phyloP scores from a whole-genome alignment of 2,329 filamentous ascomycete species.

The Cladophialophora exuberans region DNA sequence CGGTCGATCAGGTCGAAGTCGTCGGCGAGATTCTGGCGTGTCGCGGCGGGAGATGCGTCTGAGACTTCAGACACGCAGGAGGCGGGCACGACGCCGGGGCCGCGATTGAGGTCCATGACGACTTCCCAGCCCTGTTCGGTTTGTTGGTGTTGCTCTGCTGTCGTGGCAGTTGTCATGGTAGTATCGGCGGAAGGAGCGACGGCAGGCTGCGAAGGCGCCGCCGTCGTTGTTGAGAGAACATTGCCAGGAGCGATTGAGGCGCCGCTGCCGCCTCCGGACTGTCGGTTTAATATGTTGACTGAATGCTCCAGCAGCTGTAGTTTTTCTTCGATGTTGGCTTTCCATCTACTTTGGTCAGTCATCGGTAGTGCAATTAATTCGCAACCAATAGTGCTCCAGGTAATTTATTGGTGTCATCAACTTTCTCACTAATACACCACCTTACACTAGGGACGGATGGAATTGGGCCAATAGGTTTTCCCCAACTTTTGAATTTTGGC shows the following conservation, averaged over 20 bases:
- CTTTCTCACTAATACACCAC: no score
- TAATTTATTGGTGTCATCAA: no score
- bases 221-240: constrained; percentile 24
- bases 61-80: constrained; percentile 59
- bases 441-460: no score
- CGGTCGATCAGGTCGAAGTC: constrained; percentile 54
- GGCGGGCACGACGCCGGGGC: constrained; percentile 50
- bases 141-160: constrained; percentile 27
- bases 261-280: not conserved
- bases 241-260: constrained; percentile 7
- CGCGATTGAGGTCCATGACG: constrained; percentile 43
- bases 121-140: constrained; percentile 40
- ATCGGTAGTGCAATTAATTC: not conserved
- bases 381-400: no score
- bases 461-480: no score
- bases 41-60: constrained; percentile 42
- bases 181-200: not conserved
- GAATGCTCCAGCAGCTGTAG: constrained; percentile 42
- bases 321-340: constrained; percentile 42
- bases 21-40: constrained; percentile 38
- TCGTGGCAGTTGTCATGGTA: constrained; percentile 6
- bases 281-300: constrained; percentile 30
- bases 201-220: not conserved
- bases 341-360: constrained; percentile 40
- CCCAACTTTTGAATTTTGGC: no score